Percentiles rank a stretch among this genome's conserved stretches.
These are phyloP conservation scores for Auriculariales sp. DNA, from an alignment of 768 basidiomycete species.

Conservation along the genomic window DNA sequence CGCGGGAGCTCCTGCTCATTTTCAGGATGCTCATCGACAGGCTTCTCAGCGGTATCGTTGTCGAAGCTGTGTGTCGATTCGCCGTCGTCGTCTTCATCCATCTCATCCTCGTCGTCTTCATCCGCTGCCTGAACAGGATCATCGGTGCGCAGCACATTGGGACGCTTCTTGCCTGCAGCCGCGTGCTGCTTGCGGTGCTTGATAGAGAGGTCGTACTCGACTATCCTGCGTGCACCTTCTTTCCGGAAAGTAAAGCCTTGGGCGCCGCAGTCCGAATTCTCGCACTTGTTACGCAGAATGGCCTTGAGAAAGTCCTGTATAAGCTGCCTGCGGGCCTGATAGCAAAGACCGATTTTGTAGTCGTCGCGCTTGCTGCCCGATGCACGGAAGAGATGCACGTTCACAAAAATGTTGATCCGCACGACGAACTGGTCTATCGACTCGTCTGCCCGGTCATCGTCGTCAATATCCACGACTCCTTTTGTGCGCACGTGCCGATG, in stretches of 20 bases:
- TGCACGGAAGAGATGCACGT: constrained; percentile 27
- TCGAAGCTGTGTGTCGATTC: constrained; percentile 17
- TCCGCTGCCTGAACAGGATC: constrained; percentile 18
- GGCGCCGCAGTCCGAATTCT: constrained; percentile 65
- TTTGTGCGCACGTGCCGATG: constrained; percentile 24
- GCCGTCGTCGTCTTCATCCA: constrained; percentile 33
- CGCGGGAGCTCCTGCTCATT: constrained; percentile 33
- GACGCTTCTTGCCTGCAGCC: constrained; percentile 44
- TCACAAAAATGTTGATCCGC: constrained; percentile 53
- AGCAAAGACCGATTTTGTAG: constrained; percentile 82
- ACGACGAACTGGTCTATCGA: constrained; percentile 43
- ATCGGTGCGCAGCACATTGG: constrained; percentile 45
- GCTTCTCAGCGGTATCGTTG: constrained; percentile 18
- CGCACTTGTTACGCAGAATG: constrained; percentile 57
- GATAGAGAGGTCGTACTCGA: constrained; percentile 75
- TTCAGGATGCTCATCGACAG: constrained; percentile 16
- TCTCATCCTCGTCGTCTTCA: constrained; percentile 33
- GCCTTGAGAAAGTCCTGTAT: constrained; percentile 70
- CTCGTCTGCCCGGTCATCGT: constrained; percentile 31
- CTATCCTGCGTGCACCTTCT: constrained; percentile 85
- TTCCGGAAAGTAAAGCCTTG: constrained; percentile 79
- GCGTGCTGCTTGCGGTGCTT: constrained; percentile 59
- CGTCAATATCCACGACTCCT: constrained; percentile 26
- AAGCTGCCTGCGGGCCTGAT: constrained; percentile 69
- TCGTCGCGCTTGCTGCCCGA: constrained; percentile 54